These are phyloP conservation scores for Aspergillus intermedius DNA, from an alignment of 2,329 filamentous ascomycete species.

Conservation along the genomic window DNA sequence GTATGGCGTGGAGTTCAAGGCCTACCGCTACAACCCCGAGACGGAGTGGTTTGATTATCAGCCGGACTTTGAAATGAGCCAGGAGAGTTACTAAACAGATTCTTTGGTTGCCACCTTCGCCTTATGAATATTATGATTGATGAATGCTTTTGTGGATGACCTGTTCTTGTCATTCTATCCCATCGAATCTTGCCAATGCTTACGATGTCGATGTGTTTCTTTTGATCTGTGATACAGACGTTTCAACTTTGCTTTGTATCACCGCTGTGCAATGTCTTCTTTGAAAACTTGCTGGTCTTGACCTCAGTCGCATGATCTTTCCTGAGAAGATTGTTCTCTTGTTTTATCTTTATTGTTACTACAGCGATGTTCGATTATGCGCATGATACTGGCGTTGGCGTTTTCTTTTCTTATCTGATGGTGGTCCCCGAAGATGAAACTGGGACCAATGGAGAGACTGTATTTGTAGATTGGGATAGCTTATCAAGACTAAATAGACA, in stretches of 20 bases:
- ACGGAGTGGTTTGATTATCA: conserved; percentile 77
- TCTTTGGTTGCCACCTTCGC: no score
- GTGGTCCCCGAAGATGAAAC: not conserved
- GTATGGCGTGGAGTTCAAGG: conserved; percentile 95
- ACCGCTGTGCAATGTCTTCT: not conserved
- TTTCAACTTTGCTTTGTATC: not conserved
- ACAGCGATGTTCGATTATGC: not conserved
- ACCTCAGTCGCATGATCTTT: not conserved
- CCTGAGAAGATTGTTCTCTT: no score
- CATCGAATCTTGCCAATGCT: not conserved
- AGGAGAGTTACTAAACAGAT: conserved; percentile 21
- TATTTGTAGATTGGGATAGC: not conserved
- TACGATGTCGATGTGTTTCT: no score
- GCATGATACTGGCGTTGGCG: not conserved
- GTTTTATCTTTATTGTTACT: not conserved
- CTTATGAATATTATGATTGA: no score
- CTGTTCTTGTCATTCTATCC: not conserved
- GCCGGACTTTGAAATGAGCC: conserved; percentile 69
- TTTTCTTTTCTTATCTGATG: conserved; percentile 2
- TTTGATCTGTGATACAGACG: no score
- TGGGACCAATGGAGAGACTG: not conserved
- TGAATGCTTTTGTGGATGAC: no score
- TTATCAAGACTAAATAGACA: not conserved
- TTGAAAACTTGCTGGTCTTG: not conserved
- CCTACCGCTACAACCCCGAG: conserved; percentile 78